Evolutionary conservation across 306 rosid species (phyloP).

Genomic region (Lathyrus aphaca): DNA sequence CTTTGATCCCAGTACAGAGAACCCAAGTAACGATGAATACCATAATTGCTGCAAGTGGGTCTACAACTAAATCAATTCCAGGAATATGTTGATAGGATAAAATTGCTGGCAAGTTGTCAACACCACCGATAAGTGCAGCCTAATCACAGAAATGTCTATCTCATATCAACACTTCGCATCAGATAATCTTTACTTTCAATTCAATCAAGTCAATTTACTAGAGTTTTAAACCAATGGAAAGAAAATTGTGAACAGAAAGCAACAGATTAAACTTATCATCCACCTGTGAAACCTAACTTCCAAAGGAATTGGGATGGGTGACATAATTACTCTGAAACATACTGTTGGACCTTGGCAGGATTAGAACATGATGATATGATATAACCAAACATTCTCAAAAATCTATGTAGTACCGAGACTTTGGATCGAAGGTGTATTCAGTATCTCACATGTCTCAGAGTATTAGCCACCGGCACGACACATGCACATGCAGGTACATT

Average conservation of each 20-base stretch:
- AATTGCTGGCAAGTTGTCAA: constrained; percentile 63
- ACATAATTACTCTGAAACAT: too few relatives aligned
- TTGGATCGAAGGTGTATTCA: not conserved
- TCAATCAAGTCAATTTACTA: not conserved
- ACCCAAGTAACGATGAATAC: constrained; percentile 73
- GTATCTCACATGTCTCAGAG: not conserved
- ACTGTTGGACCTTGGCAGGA: too few relatives aligned
- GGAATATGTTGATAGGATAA: constrained; percentile 70
- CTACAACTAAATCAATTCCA: constrained; percentile 66
- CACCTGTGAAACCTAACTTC: too few relatives aligned
- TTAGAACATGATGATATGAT: too few relatives aligned
- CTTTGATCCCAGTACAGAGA: constrained; percentile 84
- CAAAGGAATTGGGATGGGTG: too few relatives aligned
- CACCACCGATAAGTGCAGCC: constrained; percentile 88
- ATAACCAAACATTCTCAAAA: too few relatives aligned
- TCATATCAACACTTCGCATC: not conserved
- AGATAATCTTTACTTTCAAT: not conserved
- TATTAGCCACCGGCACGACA: too few relatives aligned
- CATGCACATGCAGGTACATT: too few relatives aligned
- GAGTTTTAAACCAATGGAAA: too few relatives aligned
- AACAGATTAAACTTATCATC: too few relatives aligned
- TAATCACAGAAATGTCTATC: constrained; percentile 38
- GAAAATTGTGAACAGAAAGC: too few relatives aligned
- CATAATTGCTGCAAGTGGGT: constrained; percentile 81
- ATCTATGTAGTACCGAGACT: too few relatives aligned